These are phyloP conservation scores for Penicillium roqueforti DNA, from an alignment of 495 filamentous ascomycete species.

Conservation along the genomic window DNA sequence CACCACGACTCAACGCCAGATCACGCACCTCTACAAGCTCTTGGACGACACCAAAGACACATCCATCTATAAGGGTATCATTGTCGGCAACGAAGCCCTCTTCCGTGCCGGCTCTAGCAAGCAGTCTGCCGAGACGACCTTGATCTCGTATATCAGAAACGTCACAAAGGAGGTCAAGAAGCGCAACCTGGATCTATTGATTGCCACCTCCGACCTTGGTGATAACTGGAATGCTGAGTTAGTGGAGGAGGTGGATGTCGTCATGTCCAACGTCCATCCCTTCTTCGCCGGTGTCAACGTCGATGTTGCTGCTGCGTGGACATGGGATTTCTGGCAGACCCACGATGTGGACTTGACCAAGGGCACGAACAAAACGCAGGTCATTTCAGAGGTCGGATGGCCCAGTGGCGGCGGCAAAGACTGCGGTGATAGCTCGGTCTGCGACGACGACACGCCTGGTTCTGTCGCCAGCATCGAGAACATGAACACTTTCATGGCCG, in stretches of 20 bases:
- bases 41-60: constrained; percentile 62
- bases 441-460: constrained; percentile 50
- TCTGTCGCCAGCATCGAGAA: constrained; percentile 75
- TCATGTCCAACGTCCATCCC: constrained; percentile 97
- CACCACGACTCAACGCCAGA: constrained; percentile 78
- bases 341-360: constrained; percentile 58
- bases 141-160: constrained; percentile 60
- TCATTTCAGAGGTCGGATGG: constrained; percentile 93
- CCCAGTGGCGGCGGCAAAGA: constrained; percentile 78
- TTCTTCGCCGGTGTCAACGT: constrained; percentile 84
- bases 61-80: constrained; percentile 73
- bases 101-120: constrained; percentile 54
- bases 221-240: constrained; percentile 76
- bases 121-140: constrained; percentile 58
- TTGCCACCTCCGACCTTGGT: constrained; percentile 90
- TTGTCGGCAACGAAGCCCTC: constrained; percentile 92
- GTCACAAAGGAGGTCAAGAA: constrained; percentile 69
- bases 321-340: constrained; percentile 70
- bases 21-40: constrained; percentile 75
- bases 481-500: constrained; percentile 82
- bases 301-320: constrained; percentile 72
- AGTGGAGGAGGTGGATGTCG: constrained; percentile 66
- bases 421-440: constrained; percentile 58
- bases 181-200: constrained; percentile 60
- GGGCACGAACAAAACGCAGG: constrained; percentile 54